Base-by-base conservation (phyloP, 148 eudicot genomes). In the Persicaria tinctoria region DNA sequence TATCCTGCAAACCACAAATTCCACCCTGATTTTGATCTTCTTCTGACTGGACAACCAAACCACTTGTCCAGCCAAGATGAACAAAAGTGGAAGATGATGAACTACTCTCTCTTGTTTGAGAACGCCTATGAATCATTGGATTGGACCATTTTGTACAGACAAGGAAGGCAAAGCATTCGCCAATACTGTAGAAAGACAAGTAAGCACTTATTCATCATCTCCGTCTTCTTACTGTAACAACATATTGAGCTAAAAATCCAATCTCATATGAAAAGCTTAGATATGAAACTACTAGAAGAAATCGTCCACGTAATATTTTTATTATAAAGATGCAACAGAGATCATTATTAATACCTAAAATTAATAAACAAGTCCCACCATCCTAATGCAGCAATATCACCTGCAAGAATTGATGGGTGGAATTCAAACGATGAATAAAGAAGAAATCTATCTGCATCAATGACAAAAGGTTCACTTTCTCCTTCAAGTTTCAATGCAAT, bases 141-240 rank as follows among this genome's bases (percentile, higher is more conserved):
- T 94, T 94, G 54, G 96, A 90, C 98, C 98, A 94, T 85, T 88
- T 94, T 72, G 97, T 94, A 76, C 98, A 94, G 77, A 94, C 96
- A 83, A 94, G 98, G 83, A 94, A 94, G 4, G 98, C 88, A 87
- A 94, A 94, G 87, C 97, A 94, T 84, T 94, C 91, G 6, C 95
- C 97, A 74, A 94, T 94, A 80, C 96, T 94, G 90, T 56, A 75
- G 38, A 75, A 82, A 80, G 46, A 73, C 68, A 75, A 74, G 17
- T 46, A 11, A 71, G 54, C 27, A 71, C 38, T 71, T 71, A 18
- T 66, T 44, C 7, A 41, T 66, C 44, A 66, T 60, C 48, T 17
- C 41, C 70, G 14, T 10, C 16, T 14, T 63, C 45, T 32, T n/a
- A 63, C 46, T 41, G 48, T 38, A 63, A 63, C 46, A 18, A 5